Evolutionary conservation across 106 monocot genomes (phyloP).

Genomic region (Dioscorea dumetorum): DNA sequence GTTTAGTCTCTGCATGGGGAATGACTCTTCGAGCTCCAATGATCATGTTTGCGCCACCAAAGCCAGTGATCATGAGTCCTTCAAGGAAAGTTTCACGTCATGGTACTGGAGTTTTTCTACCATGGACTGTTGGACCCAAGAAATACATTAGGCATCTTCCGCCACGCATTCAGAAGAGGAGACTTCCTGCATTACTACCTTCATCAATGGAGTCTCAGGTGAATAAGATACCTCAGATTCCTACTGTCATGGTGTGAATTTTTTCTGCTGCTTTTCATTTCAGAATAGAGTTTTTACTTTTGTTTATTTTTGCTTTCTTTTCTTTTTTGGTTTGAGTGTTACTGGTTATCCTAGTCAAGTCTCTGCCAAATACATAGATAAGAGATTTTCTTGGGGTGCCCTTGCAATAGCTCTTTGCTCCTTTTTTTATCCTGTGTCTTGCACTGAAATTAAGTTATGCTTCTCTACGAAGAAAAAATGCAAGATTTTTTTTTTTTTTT

Average conservation of each 20-base stretch:
- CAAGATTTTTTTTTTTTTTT: no score
- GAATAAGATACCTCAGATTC: background rate
- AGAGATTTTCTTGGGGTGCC: no score
- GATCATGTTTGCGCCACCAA: conserved; percentile 31
- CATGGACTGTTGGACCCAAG: conserved; percentile 71
- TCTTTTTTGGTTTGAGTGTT: no score
- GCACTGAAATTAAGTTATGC: no score
- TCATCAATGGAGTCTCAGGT: conserved; percentile 26
- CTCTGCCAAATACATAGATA: no score
- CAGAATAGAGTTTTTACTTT: no score
- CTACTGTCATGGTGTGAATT: background rate
- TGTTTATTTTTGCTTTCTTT: no score
- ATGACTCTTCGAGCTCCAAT: conserved; percentile 33
- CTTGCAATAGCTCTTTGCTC: no score
- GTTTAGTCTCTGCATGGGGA: conserved; percentile 45
- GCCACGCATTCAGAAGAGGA: conserved; percentile 74
- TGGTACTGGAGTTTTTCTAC: conserved; percentile 85
- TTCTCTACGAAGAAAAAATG: no score
- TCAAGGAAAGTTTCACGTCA: conserved; percentile 12
- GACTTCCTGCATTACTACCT: conserved; percentile 44
- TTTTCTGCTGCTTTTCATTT: background rate
- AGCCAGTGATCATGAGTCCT: conserved; percentile 29
- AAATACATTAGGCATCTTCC: conserved; percentile 86
- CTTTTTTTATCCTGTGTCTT: no score
- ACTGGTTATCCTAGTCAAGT: no score